Base-by-base conservation (phyloP, 768 basidiomycete genomes). In the Coprinopsis cinerea region DNA sequence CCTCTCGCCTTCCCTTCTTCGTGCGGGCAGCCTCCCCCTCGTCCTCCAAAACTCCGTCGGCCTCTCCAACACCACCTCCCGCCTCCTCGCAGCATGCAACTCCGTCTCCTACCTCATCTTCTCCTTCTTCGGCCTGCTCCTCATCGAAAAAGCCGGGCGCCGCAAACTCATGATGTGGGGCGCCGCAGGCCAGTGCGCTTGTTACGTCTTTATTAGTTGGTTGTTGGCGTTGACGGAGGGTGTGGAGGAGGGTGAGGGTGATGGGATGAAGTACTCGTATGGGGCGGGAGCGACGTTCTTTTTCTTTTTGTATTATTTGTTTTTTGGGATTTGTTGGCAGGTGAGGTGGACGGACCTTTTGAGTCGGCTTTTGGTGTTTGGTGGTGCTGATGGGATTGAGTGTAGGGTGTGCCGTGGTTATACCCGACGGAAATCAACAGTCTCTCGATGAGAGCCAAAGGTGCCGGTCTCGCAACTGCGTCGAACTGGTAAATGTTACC, bases 111-210 rank as follows among this genome's bases (percentile, higher is more conserved):
- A 77, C 56, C 68, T 78, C 24, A 14, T 71, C 14, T 76, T 77
- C 55, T 72, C 75, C 2, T 76, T 77, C 57, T 57, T 62, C 2
- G 75, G 75, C 2, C 59, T 77, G 25, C 51, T 69, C 17, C 64
- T 77, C 26, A 76, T 77, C 50, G 76, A 78, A 50, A 71, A 63
- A 36, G 73, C 70, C 0, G 76, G 76, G 3, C 64, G 76, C 27
- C 67, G 75, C 24, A 75, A 73, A 53, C 58, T 78, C 23, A 74
- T 78, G 74, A 76, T 78, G 67, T 77, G 71, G 69, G 76, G 75
- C 30, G 76, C 76, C 10, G 71, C 70, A 2, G 74, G 75, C 23
- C 75, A 76, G 59, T 71, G 69, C 49, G 54, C 74, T 39, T 78
- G 73, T 53, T 76, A 74, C 55, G 62, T 69, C 36, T 67, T 70